Evolutionary conservation across 768 basidiomycete genomes (phyloP).

Genomic region (Lanmaoa pseudosensibilis): DNA sequence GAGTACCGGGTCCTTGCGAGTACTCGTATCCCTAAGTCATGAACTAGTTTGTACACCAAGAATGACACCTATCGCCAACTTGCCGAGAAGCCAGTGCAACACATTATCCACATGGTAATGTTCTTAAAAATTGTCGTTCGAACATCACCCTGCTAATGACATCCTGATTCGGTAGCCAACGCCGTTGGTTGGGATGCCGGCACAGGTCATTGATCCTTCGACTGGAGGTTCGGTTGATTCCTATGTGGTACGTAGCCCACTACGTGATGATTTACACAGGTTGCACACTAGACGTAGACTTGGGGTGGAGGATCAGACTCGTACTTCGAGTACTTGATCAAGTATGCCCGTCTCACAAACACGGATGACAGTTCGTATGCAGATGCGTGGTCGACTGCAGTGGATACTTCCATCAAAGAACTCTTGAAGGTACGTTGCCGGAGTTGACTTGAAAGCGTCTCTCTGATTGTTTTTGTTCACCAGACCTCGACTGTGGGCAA

Average conservation of each 20-base stretch:
- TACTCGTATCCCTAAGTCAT: neutral
- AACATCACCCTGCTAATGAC: neutral
- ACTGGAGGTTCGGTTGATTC: slow-evolving; percentile 49
- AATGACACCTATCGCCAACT: slow-evolving; percentile 61
- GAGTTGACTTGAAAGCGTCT: accelerated
- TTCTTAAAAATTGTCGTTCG: slow-evolving; percentile 1
- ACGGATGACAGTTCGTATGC: slow-evolving; percentile 61
- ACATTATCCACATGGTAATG: slow-evolving; percentile 47
- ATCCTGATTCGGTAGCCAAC: slow-evolving; percentile 9
- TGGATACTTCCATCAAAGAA: slow-evolving; percentile 65
- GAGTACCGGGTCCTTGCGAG: neutral
- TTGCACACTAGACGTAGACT: slow-evolving; percentile 40
- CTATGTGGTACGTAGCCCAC: slow-evolving; percentile 48
- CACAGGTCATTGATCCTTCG: slow-evolving; percentile 56
- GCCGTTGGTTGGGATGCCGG: slow-evolving; percentile 49
- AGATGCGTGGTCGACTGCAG: slow-evolving; percentile 68
- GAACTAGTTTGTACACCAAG: slow-evolving; percentile 44
- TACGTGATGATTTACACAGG: neutral
- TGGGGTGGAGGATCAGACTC: slow-evolving; percentile 73
- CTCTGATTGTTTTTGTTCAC: neutral
- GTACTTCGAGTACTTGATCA: slow-evolving; percentile 78
- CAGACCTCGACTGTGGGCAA: slow-evolving; percentile 67
- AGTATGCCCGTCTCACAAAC: slow-evolving; percentile 65
- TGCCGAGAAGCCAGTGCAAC: slow-evolving; percentile 50
- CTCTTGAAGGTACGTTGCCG: slow-evolving; percentile 48